Percentiles rank a stretch among this genome's conserved stretches.
Conservation (phyloP, 2,329 filamentous ascomycete species). For the Stagonosporopsis rhizophila region DNA sequence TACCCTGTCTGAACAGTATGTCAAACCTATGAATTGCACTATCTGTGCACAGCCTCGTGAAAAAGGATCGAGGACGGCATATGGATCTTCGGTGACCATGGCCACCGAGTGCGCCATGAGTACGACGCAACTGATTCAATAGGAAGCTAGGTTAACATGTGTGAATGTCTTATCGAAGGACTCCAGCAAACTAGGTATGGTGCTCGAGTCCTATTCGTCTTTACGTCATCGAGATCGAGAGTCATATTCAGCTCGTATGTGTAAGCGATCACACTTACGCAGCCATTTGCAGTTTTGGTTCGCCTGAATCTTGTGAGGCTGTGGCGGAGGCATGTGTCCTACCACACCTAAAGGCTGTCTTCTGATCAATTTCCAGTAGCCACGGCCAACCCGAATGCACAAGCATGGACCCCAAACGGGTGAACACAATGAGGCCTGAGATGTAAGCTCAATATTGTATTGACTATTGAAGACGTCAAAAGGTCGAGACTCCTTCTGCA, state of each 20-base stretch:
- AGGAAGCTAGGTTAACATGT: background rate
- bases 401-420: background rate
- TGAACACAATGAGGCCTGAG: background rate
- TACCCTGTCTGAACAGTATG: background rate
- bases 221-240: background rate
- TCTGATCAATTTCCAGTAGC: background rate
- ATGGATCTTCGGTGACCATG: background rate
- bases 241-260: background rate
- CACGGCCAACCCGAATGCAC: background rate
- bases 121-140: background rate
- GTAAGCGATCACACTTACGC: background rate
- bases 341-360: background rate
- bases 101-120: background rate
- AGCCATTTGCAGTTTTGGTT: background rate
- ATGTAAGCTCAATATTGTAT: background rate
- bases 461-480: background rate
- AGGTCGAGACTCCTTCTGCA: background rate
- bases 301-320: background rate
- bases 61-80: background rate
- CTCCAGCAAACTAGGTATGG: background rate
- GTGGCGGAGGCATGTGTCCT: slow-evolving; percentile 8
- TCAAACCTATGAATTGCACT: background rate
- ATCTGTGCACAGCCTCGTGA: background rate
- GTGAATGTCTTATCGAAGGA: background rate
- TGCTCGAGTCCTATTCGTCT: background rate